Evolutionary conservation across 768 basidiomycete species (phyloP).

Genomic region (Psilocybe cubensis): DNA sequence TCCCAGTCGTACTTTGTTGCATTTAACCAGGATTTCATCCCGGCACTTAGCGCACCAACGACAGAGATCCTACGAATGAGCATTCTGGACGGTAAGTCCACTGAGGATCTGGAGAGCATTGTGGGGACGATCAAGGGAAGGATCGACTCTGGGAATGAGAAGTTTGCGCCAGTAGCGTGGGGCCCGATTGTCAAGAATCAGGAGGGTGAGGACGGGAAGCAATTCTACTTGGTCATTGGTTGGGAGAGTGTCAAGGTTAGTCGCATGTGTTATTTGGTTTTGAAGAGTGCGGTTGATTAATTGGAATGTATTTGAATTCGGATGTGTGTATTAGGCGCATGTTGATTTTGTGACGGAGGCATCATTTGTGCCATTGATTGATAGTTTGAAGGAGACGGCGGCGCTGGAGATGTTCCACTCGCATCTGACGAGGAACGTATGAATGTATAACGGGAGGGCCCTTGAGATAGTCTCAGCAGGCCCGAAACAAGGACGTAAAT

Average conservation of each 20-base stretch:
- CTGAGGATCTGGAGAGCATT: conserved; percentile 4
- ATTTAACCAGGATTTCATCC: conserved; percentile 5
- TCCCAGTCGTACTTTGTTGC: conserved; percentile 8
- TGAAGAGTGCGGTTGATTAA: too few relatives aligned
- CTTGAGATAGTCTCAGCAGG: too few relatives aligned
- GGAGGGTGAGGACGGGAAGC: too few relatives aligned
- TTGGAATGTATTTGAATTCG: not conserved
- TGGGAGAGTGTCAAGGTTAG: conserved; percentile 22
- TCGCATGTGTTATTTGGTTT: too few relatives aligned
- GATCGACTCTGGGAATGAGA: conserved; percentile 1
- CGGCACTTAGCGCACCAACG: conserved; percentile 11
- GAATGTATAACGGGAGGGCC: not conserved
- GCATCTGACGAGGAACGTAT: not conserved
- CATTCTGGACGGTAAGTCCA: conserved; percentile 15
- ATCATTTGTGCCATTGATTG: not conserved
- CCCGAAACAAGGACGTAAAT: too few relatives aligned
- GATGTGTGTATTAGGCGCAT: not conserved
- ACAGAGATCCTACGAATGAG: conserved; percentile 15
- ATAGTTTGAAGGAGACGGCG: not conserved
- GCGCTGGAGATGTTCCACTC: not conserved
- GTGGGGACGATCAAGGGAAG: not conserved
- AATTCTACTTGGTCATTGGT: conserved; percentile 14
- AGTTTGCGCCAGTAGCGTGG: conserved; percentile 7
- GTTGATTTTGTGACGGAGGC: not conserved
- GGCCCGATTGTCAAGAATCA: conserved; percentile 16